These are phyloP conservation scores for Pistacia atlantica DNA, from an alignment of 345 rosid species.

Conservation along the genomic window DNA sequence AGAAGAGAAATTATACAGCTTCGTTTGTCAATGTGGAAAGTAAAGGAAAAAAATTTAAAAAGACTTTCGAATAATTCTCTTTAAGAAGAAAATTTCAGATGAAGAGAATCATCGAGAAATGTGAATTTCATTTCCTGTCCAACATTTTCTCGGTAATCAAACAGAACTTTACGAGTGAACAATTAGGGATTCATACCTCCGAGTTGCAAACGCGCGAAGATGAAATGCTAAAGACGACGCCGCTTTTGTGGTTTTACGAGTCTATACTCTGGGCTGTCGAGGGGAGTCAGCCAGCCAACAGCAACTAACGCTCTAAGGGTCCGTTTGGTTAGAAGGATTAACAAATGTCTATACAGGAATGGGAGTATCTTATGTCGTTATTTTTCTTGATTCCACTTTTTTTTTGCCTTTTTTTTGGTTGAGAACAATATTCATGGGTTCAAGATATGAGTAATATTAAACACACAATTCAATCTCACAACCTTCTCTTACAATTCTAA, in stretches of 20 bases:
- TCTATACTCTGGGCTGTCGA: neutral
- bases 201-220: neutral
- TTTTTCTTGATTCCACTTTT: too few relatives aligned
- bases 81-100: neutral
- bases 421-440: too few relatives aligned
- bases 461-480: too few relatives aligned
- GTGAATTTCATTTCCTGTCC: neutral
- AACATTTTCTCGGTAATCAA: constrained; percentile 11
- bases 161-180: neutral
- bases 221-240: neutral
- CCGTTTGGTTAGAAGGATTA: neutral
- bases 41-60: neutral
- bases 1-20: neutral
- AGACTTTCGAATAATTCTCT: neutral
- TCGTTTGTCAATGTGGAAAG: neutral
- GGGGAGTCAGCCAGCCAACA: too few relatives aligned
- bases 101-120: neutral
- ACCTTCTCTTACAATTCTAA: too few relatives aligned
- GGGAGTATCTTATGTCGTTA: neutral
- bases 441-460: too few relatives aligned
- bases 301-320: too few relatives aligned
- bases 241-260: neutral
- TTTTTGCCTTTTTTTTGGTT: too few relatives aligned
- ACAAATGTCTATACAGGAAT: neutral
- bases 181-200: neutral